Percentiles rank a stretch among this genome's conserved stretches.
Conservation (phyloP, 441 rosid species). For the Gossypium trilobum region DNA sequence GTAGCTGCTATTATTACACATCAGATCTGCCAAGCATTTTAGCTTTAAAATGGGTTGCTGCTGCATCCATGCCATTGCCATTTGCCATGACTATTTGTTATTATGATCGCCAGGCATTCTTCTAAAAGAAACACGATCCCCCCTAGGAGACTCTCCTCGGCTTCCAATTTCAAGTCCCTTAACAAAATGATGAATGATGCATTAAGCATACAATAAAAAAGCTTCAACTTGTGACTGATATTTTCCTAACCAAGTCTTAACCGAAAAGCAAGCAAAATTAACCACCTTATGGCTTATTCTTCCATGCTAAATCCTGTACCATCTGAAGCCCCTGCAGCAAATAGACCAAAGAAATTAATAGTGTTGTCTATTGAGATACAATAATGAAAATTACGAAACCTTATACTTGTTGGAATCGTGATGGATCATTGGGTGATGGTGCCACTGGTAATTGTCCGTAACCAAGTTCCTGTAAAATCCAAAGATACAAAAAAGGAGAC, state of each 20-base stretch:
- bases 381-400: conserved; percentile 2
- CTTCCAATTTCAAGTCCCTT: conserved; percentile 25
- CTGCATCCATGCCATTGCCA: neutral
- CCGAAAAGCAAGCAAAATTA: neutral
- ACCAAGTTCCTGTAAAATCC: conserved; percentile 43
- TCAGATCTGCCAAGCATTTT: neutral
- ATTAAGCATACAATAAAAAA: neutral
- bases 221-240: neutral
- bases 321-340: conserved; percentile 47
- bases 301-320: conserved; percentile 66
- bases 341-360: conserved; percentile 14
- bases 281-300: conserved; percentile 67
- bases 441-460: conserved; percentile 46
- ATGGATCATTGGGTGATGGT: conserved; percentile 39
- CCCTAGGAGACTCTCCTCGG: neutral
- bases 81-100: neutral
- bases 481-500: conserved; percentile 11
- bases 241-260: neutral
- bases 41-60: neutral
- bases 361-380: neutral
- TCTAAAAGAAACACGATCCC: neutral
- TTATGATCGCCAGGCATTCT: neutral
- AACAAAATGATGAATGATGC: neutral
- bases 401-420: conserved; percentile 56
- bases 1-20: neutral